Evolutionary conservation across 2,329 filamentous ascomycete species (phyloP).

Genomic region (Talaromyces piceae): DNA sequence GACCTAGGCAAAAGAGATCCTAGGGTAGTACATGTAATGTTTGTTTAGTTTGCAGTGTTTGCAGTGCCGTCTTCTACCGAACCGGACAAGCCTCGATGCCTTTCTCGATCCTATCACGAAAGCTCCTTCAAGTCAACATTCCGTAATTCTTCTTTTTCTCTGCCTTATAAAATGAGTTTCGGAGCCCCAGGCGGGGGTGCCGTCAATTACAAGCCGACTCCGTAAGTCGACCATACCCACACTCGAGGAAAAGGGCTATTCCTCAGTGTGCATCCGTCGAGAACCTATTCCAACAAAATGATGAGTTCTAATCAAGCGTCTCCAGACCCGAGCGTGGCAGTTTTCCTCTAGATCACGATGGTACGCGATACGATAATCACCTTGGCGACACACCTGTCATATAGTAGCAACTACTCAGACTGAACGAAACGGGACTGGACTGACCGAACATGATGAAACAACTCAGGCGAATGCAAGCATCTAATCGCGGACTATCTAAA

Average conservation of each 20-base stretch:
- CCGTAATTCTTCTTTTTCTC: background rate
- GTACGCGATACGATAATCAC: constrained; percentile 29
- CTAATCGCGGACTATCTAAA: constrained; percentile 78
- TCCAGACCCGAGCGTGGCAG: constrained; percentile 78
- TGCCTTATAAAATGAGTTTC: constrained; percentile 45
- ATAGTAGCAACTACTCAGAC: background rate
- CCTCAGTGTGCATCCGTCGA: too few relatives aligned
- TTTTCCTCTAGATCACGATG: constrained; percentile 94
- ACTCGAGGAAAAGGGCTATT: too few relatives aligned
- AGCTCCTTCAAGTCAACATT: background rate
- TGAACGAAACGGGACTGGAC: background rate
- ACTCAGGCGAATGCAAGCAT: constrained; percentile 88
- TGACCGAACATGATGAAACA: background rate
- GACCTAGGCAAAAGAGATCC: too few relatives aligned
- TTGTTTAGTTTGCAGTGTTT: background rate
- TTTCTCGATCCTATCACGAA: background rate
- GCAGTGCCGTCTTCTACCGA: background rate
- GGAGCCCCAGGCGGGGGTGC: constrained; percentile 62
- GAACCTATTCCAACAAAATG: background rate
- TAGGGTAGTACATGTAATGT: too few relatives aligned
- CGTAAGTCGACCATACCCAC: constrained; percentile 45
- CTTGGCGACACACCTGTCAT: background rate
- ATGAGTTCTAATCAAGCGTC: background rate
- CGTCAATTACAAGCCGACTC: constrained; percentile 59
- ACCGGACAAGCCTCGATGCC: background rate